Conservation (phyloP, 768 basidiomycete species). For the Chiua virens region DNA sequence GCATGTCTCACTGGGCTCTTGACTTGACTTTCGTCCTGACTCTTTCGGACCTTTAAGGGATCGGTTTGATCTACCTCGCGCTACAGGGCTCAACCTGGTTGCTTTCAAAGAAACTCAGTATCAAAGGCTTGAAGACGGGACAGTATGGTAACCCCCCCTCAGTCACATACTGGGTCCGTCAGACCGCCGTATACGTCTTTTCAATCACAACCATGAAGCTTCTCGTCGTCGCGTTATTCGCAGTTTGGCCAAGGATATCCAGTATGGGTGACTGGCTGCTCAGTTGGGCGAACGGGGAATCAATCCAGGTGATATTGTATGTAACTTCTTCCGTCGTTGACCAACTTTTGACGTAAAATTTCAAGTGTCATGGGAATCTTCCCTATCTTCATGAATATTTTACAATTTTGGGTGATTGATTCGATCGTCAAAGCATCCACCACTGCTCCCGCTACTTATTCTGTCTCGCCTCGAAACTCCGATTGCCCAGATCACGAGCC, state of each 20-base stretch:
- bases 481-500: constrained; percentile 56
- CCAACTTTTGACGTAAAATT: constrained; percentile 8
- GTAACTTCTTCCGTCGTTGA: constrained; percentile 29
- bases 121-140: constrained; percentile 83
- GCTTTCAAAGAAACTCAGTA: constrained; percentile 58
- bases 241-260: constrained; percentile 68
- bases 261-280: constrained; percentile 84
- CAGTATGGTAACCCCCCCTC: constrained; percentile 87
- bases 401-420: constrained; percentile 96
- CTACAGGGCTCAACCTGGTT: constrained; percentile 64
- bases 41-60: constrained; percentile 44
- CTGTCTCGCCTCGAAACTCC: constrained; percentile 38
- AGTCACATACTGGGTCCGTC: constrained; percentile 67
- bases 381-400: constrained; percentile 83
- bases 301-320: constrained; percentile 78
- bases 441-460: constrained; percentile 37
- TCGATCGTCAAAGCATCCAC: constrained; percentile 81
- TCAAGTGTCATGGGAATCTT: constrained; percentile 86
- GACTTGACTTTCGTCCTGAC: constrained; percentile 6
- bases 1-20: constrained; percentile 42
- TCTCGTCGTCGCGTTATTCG: constrained; percentile 77
- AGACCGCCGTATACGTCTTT: constrained; percentile 79
- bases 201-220: constrained; percentile 87
- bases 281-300: constrained; percentile 71
- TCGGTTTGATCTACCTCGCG: constrained; percentile 76